Evolutionary conservation across 176 grass and related monocot species (phyloP).

Genomic region (Aegilops bicornis): DNA sequence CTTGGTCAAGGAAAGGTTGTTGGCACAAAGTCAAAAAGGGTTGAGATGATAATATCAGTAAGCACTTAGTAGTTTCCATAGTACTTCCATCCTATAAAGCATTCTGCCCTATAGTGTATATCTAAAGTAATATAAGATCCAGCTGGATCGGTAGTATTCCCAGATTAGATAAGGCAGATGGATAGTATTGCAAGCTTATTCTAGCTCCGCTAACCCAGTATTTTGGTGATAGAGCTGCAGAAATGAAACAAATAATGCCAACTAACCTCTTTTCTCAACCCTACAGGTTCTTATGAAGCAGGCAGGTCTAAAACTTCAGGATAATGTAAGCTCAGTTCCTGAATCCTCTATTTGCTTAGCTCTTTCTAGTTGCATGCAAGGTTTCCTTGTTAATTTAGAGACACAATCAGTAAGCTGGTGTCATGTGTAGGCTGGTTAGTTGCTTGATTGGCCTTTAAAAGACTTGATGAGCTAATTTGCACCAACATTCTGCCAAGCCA

Average conservation of each 20-base stretch:
- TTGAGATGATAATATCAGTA: slow-evolving; percentile 87
- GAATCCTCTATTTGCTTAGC: not conserved
- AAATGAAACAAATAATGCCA: not conserved
- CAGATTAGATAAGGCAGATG: not conserved
- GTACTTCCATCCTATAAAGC: slow-evolving; percentile 5
- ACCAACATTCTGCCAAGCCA: not conserved
- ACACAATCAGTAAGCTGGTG: not conserved
- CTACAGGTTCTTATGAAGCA: slow-evolving; percentile 87
- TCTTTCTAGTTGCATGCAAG: slow-evolving; percentile 8
- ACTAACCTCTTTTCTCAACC: slow-evolving; percentile 24
- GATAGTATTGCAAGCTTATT: not conserved
- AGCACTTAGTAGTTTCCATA: slow-evolving; percentile 17
- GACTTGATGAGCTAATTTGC: not conserved
- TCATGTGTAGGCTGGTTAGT: slow-evolving; percentile 2
- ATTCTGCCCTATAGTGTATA: not conserved
- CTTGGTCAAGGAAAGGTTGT: slow-evolving; percentile 47
- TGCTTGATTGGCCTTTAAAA: slow-evolving; percentile 1
- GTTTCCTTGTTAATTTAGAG: slow-evolving; percentile 25
- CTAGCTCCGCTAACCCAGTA: not conserved
- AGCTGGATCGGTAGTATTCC: not conserved
- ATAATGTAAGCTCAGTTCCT: slow-evolving; percentile 67
- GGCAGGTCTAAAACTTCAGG: slow-evolving; percentile 82
- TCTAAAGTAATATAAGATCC: slow-evolving; percentile 5
- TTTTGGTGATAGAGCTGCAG: slow-evolving; percentile 13
- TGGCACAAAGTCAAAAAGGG: slow-evolving; percentile 52